A percentile compares a stretch with the other conserved stretches of the same genome.
These are phyloP conservation scores for Xylariaceae sp. DNA, from an alignment of 2,329 filamentous ascomycete species.

Conservation along the genomic window DNA sequence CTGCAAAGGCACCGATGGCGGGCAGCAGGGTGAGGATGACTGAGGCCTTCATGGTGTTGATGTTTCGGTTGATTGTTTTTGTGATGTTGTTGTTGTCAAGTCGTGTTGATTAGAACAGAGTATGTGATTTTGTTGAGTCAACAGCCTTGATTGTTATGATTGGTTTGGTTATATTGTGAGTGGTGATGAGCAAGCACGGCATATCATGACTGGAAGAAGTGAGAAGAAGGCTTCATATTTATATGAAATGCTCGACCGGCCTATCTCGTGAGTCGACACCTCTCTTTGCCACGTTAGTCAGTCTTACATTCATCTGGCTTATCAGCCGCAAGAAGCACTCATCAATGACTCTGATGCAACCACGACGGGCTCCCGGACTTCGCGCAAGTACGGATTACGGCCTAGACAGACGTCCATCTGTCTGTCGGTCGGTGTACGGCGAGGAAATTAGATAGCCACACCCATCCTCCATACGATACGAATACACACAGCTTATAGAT, in stretches of 20 bases:
- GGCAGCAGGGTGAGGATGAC: slow-evolving; percentile 15
- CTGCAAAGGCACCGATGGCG: slow-evolving; percentile 9
- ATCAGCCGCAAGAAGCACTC: background rate
- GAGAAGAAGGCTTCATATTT: background rate
- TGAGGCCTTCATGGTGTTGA: slow-evolving; percentile 14
- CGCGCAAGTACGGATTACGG: background rate
- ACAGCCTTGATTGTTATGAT: background rate
- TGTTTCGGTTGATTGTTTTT: background rate
- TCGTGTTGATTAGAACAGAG: background rate
- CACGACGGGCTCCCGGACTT: background rate
- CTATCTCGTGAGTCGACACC: background rate
- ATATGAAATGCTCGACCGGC: background rate
- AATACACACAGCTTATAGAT: background rate
- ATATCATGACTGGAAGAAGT: background rate
- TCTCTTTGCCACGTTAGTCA: background rate
- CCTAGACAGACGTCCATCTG: background rate
- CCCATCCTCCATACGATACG: background rate
- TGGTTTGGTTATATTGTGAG: background rate
- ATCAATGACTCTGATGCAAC: background rate
- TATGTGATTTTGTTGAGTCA: background rate
- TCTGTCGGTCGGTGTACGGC: background rate
- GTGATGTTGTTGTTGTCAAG: background rate
- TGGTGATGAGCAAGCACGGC: background rate
- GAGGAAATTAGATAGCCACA: background rate
- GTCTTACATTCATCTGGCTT: background rate